Conservation (phyloP, 768 basidiomycete species). For the Naganishia randhawae region DNA sequence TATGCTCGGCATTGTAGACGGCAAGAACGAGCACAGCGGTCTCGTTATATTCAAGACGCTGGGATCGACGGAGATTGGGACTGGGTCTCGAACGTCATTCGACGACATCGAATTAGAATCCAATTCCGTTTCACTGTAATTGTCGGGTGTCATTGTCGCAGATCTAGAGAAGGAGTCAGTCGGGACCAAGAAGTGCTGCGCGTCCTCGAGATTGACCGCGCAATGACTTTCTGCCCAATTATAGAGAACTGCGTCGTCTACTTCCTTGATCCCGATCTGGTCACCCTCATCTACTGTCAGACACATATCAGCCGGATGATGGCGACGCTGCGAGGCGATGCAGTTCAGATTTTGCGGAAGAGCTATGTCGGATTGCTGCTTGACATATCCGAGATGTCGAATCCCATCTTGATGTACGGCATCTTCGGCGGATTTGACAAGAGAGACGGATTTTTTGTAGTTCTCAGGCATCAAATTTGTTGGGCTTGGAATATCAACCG, state of each 20-base stretch:
- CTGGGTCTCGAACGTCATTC: background rate
- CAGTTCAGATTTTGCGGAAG: background rate
- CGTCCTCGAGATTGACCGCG: background rate
- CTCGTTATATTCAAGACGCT: background rate
- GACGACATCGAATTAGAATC: background rate
- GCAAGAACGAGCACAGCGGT: background rate
- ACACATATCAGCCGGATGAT: background rate
- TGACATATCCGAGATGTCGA: background rate
- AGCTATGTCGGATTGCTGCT: background rate
- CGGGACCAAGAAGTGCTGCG: background rate
- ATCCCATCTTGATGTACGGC: background rate
- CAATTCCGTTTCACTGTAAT: background rate
- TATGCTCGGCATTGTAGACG: background rate
- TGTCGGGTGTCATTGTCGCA: background rate
- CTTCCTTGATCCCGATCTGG: slow-evolving; percentile 15
- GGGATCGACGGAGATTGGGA: background rate
- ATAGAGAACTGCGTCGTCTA: slow-evolving; percentile 5
- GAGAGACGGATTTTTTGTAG: background rate
- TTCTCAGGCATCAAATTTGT: background rate
- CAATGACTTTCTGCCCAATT: background rate
- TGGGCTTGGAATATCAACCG: background rate
- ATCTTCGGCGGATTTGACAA: too few species aligned
- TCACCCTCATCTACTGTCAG: background rate
- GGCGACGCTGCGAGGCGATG: background rate
- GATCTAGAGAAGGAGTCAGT: background rate